Evolutionary conservation across 176 grass and related monocot species (phyloP), one percentile per base, ranked within the genome.

Genomic region (Oryza rufipogon): DNA sequence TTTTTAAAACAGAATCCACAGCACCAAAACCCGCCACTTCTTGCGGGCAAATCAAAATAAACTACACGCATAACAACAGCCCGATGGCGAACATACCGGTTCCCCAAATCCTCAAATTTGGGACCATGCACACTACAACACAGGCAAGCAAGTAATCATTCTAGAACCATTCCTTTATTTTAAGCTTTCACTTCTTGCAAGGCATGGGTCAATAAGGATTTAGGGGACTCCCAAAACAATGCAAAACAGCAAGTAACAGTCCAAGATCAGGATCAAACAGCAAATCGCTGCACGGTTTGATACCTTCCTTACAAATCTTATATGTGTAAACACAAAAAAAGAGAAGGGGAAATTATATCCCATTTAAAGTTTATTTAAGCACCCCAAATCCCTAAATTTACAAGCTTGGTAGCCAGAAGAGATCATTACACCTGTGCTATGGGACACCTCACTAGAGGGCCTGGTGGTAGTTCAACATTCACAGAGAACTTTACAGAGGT

Each of bases 351-450:
- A 14, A 45, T 74, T n/a, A 81, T 78, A 51, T 68, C 73, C 49
- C 80, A 69, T 51, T 79, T 63, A 66, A 76, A 47, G 71, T 77
- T 91, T 85, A 85, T 91, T 88, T 56, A 85, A 85, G 47, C 9
- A 85, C 51, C 58, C 58, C 58, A 63, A 78, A 64, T 85, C 82
- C 73, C 82, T 81, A 85, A 67, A 85, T 91, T 85, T 88, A 88
- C 81, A 91, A 78, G 86, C 81, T 87, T 82, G 82, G 78, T 51
- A 67, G 26, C 86, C 66, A 82, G 26, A 79, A 69, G 82, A 75
- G 87, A 82, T 39, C 78, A 76, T 88, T 85, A 85, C 83, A 91
- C 85, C 82, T 88, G 77, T 88, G 86, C 82, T 91, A 91, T 82
- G 77, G 56, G 77, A 91, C 86, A 87, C 85, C 54, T 73, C 69